Base-by-base conservation (phyloP, 352 stramenopile species). In the Globisporangium viniferum region DNA sequence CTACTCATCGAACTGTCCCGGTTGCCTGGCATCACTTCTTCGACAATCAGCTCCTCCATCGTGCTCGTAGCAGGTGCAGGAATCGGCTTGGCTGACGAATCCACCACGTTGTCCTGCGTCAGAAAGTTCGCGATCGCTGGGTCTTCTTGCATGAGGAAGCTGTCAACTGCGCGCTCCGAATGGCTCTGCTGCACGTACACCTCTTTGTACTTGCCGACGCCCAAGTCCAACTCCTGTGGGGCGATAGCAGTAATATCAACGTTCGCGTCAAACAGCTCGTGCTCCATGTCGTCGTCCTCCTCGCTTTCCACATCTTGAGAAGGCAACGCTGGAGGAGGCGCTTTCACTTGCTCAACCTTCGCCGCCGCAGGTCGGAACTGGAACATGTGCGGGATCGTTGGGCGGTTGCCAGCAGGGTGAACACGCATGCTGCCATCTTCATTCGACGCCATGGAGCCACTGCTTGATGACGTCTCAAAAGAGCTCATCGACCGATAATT, bases 151-250 rank as follows among this genome's bases (percentile, higher is more conserved):
- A 74, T 79, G 10, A 88, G 67, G 58, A 88, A 88, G 36, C 74
- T 84, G 35, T 78, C 79, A 39, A 88, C 72, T 57, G 82, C 79
- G 56, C 82, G 71, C 65, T 85, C 82, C 59, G 70, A 74, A 39
- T 70, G 51, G 54, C 48, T 61, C 57, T 72, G 67, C 46, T 72
- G 67, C 49, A 70, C 63, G 60, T 66, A 70, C 56, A 63, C 68
- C 18, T 87, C 64, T 57, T 82, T 82, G 69, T 92, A 92, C 67
- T 80, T 85, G 27, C 76, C 83, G 49, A 89, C 73, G 29, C 79
- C 81, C 33, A 90, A 59, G 64, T 86, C 78, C 6, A 85, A 65
- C 36, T 85, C 70, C 41, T 71, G 66, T 15, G 67, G 62, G n/a
- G 62, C 64, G 56, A 69, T 70, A n/a, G 68, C 63, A 39, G 46